phyloP scores from a whole-genome alignment of 1,284 basidiomycete species.

The Hypsizygus ulmarius region DNA sequence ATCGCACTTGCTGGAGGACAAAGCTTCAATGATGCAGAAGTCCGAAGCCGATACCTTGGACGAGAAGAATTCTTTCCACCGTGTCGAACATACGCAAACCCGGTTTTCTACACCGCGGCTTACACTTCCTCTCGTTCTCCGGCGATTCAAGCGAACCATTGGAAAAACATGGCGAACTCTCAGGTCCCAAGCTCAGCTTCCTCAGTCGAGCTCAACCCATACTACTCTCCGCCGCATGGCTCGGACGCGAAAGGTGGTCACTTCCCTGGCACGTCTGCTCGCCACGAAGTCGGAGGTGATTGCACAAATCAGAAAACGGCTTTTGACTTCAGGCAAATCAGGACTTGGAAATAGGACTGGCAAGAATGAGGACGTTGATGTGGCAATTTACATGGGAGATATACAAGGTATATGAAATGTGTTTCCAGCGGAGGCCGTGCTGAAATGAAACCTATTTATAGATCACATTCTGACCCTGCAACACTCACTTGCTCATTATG shows the following conservation, averaged over 20 bases:
- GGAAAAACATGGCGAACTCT: constrained; percentile 19
- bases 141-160: constrained; percentile 31
- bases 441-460: too few relatives aligned
- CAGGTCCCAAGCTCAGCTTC: constrained; percentile 13
- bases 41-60: background rate
- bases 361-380: constrained; percentile 52
- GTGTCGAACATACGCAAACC: constrained; percentile 23
- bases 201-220: constrained; percentile 33
- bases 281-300: constrained; percentile 85
- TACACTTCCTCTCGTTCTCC: constrained; percentile 30
- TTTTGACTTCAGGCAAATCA: constrained; percentile 40
- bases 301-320: constrained; percentile 76
- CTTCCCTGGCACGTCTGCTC: constrained; percentile 76
- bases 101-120: constrained; percentile 34
- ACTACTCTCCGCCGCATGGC: constrained; percentile 72
- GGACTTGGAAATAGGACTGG: constrained; percentile 37
- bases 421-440: too few relatives aligned
- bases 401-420: constrained; percentile 69
- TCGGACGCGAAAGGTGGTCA: constrained; percentile 77
- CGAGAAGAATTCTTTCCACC: constrained; percentile 7
- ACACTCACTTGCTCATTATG: constrained; percentile 84
- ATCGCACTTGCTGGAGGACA: constrained; percentile 1
- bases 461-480: constrained; percentile 92
- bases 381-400: constrained; percentile 89
- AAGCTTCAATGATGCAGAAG: background rate